Conservation (phyloP, 2,329 filamentous ascomycete genomes). For the Uncinocarpus reesii region DNA sequence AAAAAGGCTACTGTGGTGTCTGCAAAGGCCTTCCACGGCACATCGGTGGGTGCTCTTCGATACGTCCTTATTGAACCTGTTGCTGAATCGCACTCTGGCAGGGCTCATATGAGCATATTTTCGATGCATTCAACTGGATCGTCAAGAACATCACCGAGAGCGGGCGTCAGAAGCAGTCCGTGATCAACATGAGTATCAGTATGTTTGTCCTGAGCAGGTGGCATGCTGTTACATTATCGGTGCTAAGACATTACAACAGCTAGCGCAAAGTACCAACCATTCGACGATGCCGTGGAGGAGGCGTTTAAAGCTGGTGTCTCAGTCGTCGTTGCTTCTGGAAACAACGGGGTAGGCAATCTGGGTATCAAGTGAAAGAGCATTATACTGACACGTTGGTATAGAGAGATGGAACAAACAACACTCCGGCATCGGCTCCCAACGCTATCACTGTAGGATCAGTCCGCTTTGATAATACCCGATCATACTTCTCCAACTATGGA, state of each 20-base stretch:
- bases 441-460: slow-evolving; percentile 36
- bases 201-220: background rate
- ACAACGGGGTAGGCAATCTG: slow-evolving; percentile 9
- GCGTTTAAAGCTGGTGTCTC: slow-evolving; percentile 13
- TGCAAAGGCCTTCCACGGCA: slow-evolving; percentile 9
- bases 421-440: slow-evolving; percentile 31
- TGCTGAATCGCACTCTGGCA: background rate
- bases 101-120: slow-evolving; percentile 11
- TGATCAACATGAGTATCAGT: slow-evolving; percentile 14
- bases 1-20: slow-evolving; percentile 11
- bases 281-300: slow-evolving; percentile 12
- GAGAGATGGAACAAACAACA: slow-evolving; percentile 25
- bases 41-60: slow-evolving; percentile 1
- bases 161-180: slow-evolving; percentile 9
- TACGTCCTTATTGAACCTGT: background rate
- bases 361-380: too few relatives aligned
- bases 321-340: slow-evolving; percentile 12
- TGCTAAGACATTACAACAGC: background rate
- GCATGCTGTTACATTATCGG: background rate
- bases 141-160: slow-evolving; percentile 12
- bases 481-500: slow-evolving; percentile 36
- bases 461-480: slow-evolving; percentile 24
- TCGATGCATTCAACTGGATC: slow-evolving; percentile 14
- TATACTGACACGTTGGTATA: background rate
- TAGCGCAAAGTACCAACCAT: slow-evolving; percentile 11